Evolutionary conservation across 441 rosid genomes (phyloP).

Genomic region (Sinapis alba): DNA sequence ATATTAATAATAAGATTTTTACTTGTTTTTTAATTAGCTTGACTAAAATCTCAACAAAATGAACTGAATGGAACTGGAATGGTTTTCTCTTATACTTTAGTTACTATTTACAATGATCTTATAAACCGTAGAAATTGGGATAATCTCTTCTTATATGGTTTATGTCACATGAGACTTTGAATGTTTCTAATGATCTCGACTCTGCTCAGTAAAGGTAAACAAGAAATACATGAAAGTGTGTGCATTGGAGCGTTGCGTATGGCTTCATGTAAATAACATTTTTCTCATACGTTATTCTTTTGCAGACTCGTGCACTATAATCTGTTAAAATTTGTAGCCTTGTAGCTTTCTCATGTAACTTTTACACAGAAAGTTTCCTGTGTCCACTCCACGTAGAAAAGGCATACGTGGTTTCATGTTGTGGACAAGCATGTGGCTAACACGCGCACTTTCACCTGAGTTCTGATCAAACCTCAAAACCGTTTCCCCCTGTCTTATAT

Average conservation of each 20-base stretch:
- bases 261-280: constrained; percentile 24
- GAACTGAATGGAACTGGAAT: not conserved
- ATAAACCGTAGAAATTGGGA: not conserved
- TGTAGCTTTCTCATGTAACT: constrained; percentile 21
- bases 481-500: constrained; percentile 23
- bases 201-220: constrained; percentile 10
- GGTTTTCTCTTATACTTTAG: not conserved
- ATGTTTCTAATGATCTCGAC: constrained; percentile 13
- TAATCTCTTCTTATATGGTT: not conserved
- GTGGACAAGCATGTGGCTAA: constrained; percentile 21
- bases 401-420: constrained; percentile 14
- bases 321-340: constrained; percentile 1
- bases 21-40: not conserved
- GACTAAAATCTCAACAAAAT: not conserved
- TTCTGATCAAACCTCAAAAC: constrained; percentile 15
- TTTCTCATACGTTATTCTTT: constrained; percentile 35
- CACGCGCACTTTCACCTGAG: constrained; percentile 35
- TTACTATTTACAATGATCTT: not conserved
- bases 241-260: constrained; percentile 31
- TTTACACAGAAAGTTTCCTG: constrained; percentile 7
- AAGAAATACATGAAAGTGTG: constrained; percentile 16
- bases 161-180: constrained; percentile 15
- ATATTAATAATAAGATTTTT: not conserved
- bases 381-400: constrained; percentile 32
- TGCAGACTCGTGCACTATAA: constrained; percentile 6